Base-by-base conservation (phyloP, 495 filamentous ascomycete genomes). In the Penicillium maclennaniae region DNA sequence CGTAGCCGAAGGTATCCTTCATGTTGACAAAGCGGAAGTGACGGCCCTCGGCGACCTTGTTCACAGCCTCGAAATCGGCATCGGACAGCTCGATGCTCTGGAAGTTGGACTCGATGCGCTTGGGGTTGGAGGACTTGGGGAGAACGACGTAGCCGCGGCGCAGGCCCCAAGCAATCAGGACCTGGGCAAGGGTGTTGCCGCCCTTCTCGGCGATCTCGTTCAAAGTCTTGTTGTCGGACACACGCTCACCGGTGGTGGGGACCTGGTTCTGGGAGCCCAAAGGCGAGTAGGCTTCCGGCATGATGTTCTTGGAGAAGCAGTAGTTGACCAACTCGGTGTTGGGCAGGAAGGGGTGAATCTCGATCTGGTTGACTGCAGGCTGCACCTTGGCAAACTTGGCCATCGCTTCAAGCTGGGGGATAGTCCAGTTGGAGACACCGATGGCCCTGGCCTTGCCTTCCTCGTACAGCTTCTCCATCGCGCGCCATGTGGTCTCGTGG, bases 321-420 rank as follows among this genome's bases (percentile, higher is more conserved):
- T 83, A 90, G 19, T 79, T 62, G 7, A 95, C 52, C 48, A 96
- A 73, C 45, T 77, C 74, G 7, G 70, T 67, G 72, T 87, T 91
- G 72, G 93, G 91, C 48, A 97, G 78, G 74, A 96, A 96, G n/a
- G 89, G 87, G 69, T 96, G 88, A 64, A 86, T 91, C 69, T 97
- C 91, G 60, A 96, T 86, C 78, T 96, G 90, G 79, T 96, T 96
- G 68, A 91, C 77, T 19, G 78, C 84, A 0, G 91, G 91, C 46
- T 73, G 66, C 41, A 84, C 65, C 58, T 79, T 85, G 50, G 88
- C 85, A 19, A 80, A 87, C 61, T 82, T 74, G 31, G 89, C 66
- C 51, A 88, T 80, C 37, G 82, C 71, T 70, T 91, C 81, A 21
- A 96, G 77, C 60, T 91, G 79, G 44, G 77, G 68, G 39, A 83